Conservation (phyloP, 768 basidiomycete genomes). For the Trametes cubensis region DNA sequence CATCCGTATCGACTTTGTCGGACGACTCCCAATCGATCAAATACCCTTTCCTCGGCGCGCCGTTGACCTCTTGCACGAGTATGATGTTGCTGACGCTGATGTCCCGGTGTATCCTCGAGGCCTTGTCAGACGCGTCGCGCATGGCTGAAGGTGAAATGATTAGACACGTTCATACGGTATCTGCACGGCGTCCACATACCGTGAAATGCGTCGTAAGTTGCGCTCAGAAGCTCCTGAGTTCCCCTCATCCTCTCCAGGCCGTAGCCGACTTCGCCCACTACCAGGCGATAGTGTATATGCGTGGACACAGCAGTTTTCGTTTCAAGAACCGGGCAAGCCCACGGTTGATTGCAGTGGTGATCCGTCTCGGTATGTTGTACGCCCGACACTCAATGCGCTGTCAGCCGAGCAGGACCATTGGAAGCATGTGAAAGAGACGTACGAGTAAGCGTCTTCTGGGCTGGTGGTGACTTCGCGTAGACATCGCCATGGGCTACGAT, state of each 20-base stretch:
- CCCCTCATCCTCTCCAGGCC: constrained; percentile 5
- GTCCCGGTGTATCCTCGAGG: neutral
- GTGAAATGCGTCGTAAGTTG: constrained; percentile 5
- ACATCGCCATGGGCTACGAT: constrained; percentile 8
- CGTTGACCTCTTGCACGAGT: neutral
- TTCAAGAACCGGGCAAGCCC: neutral
- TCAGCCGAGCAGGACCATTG: neutral
- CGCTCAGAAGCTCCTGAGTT: constrained; percentile 10
- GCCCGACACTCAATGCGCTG: neutral
- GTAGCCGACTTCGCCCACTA: constrained; percentile 10
- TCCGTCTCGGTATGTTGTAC: neutral
- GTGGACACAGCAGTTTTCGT: neutral
- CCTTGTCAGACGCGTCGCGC: neutral
- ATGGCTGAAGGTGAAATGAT: neutral
- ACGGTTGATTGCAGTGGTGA: neutral
- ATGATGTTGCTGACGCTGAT: constrained; percentile 18
- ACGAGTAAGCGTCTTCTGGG: neutral
- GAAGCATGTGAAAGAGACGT: neutral
- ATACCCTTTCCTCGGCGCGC: neutral
- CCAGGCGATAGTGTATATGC: constrained; percentile 12
- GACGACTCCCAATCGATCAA: constrained; percentile 21
- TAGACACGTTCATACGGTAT: neutral
- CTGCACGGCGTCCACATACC: neutral
- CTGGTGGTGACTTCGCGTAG: neutral
- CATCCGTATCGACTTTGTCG: neutral